Evolutionary conservation across 129 eudicot genomes (phyloP), one percentile per base, ranked within the genome.

Genomic region (Erigeron canadensis): DNA sequence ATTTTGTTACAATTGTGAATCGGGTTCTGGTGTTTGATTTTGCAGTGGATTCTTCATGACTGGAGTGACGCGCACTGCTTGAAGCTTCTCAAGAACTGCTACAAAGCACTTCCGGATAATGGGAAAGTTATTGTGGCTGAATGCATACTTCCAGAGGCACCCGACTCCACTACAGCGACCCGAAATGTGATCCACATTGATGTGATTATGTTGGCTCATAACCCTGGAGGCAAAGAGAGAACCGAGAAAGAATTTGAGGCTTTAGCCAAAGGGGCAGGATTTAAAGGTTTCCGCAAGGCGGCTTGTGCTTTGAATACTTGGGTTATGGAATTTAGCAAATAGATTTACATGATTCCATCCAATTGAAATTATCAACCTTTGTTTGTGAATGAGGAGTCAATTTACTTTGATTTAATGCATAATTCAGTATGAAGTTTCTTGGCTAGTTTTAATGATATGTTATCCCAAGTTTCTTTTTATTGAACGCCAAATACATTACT

Each of bases 221-320:
- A 79, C 72, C 95, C 89, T 4, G 95, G 95, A 55, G 95, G 97
- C 7, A 90, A 83, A 74, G 97, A 85, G 70, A 87, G 95, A 80
- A 90, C 11, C 7, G 61, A 55, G 28, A 55, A 55, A 55, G 61
- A 55, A 16, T 16, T 18, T 6, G 61, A 55, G 28, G 28, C 34
- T 3, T 16, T 55, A 17, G 28, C 28, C 61, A 55, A 18, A 10
- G 34, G 28, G 28, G 61, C 44, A 43, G 37, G 16, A 6, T 87
- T 87, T 45, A 69, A 74, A 16, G 62, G 70, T 7, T 84, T 84
- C 68, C 71, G 58, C 55, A 77, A 79, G 38, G 79, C 69, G 9
- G 75, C 81, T 41, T 84, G 83, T 65, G 86, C 89, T 65, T 81
- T 71, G 68, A 83, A 84, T 65, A 71, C 83, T 42, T 84, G 87